Conservation (phyloP, 1,139 yeast genomes). For the Chernovozyma aurita region DNA sequence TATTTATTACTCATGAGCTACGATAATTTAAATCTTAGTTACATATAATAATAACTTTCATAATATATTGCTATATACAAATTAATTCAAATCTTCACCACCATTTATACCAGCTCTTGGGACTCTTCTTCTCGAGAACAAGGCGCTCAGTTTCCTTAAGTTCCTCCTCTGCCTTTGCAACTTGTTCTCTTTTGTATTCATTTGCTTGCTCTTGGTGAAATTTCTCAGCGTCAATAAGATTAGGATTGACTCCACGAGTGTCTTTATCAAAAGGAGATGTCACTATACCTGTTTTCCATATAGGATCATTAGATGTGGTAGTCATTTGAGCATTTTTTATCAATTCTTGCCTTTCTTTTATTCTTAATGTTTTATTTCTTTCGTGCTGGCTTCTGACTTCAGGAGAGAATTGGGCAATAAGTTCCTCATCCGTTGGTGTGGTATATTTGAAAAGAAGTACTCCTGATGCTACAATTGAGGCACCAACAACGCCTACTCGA, state of each 20-base stretch:
- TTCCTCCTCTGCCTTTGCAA: conserved; percentile 43
- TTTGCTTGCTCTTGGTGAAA: conserved; percentile 47
- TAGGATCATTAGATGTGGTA: conserved; percentile 63
- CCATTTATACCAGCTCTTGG: conserved; percentile 28
- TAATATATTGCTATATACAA: conserved; percentile 1
- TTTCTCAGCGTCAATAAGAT: conserved; percentile 44
- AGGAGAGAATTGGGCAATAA: conserved; percentile 72
- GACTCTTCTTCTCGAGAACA: conserved; percentile 28
- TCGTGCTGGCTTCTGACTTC: conserved; percentile 77
- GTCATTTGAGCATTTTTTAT: conserved; percentile 64
- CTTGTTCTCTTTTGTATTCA: conserved; percentile 39
- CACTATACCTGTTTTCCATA: conserved; percentile 75
- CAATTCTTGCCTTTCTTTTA: conserved; percentile 60
- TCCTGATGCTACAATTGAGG: conserved; percentile 64
- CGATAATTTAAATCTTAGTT: conserved; percentile 4
- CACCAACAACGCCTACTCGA: conserved; percentile 50
- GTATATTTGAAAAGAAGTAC: conserved; percentile 62
- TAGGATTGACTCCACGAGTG: conserved; percentile 28
- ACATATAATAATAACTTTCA: conserved; percentile 4
- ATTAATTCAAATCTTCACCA: conserved; percentile 24
- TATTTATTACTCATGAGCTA: neutral
- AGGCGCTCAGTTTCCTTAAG: conserved; percentile 37
- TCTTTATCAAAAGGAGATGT: conserved; percentile 58
- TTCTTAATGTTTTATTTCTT: conserved; percentile 56
- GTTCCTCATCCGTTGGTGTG: conserved; percentile 79